phyloP scores from a whole-genome alignment of 371 early-diverging fungal species.

The Apophysomyces variabilis region DNA sequence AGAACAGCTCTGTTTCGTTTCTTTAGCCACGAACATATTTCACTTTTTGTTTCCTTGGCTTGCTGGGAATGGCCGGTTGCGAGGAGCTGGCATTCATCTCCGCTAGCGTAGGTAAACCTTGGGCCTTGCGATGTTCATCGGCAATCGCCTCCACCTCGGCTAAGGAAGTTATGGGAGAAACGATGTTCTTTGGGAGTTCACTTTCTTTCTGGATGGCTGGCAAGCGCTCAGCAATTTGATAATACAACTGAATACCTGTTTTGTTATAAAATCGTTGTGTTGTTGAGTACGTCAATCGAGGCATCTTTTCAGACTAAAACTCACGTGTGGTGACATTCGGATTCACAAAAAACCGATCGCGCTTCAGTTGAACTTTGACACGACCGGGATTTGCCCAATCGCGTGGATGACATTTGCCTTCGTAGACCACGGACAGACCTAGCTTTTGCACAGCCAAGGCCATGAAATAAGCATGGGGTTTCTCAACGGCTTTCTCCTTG shows the following conservation, averaged over 20 bases:
- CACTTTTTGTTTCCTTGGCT: constrained; percentile 47
- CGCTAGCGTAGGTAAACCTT: constrained; percentile 50
- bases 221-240: constrained; percentile 40
- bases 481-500: constrained; percentile 49
- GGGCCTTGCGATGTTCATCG: constrained; percentile 53
- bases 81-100: constrained; percentile 38
- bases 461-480: constrained; percentile 71
- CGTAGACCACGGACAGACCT: constrained; percentile 62
- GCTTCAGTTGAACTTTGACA: constrained; percentile 58
- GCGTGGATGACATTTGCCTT: constrained; percentile 62
- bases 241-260: constrained; percentile 38
- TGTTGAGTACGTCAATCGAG: not conserved
- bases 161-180: constrained; percentile 42
- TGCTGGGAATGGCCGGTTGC: constrained; percentile 30
- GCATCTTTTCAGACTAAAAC: not conserved
- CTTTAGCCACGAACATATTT: constrained; percentile 41
- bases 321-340: constrained; percentile 33
- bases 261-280: not conserved
- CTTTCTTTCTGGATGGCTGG: constrained; percentile 43
- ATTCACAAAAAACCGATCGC: constrained; percentile 37
- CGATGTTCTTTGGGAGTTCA: constrained; percentile 37
- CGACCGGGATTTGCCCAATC: constrained; percentile 69
- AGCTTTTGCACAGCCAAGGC: constrained; percentile 63
- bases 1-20: not conserved
- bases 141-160: constrained; percentile 46